Evolutionary conservation across 2,329 filamentous ascomycete species (phyloP).

Genomic region (Colletotrichum chlorophyti): DNA sequence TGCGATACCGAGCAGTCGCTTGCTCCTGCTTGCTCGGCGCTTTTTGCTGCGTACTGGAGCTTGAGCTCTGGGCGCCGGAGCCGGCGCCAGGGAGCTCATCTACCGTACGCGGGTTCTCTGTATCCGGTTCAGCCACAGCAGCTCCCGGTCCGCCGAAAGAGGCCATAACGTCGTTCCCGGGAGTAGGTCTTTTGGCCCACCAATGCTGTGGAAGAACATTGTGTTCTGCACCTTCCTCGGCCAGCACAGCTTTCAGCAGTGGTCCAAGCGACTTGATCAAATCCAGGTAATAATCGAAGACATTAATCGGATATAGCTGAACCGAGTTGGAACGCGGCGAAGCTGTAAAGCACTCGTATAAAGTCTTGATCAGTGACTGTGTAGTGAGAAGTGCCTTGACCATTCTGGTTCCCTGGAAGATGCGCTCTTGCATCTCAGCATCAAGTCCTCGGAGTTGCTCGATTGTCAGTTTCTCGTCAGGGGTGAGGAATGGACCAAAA

Average conservation of each 20-base stretch:
- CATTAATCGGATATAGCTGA: constrained; percentile 78
- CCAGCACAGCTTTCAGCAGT: constrained; percentile 80
- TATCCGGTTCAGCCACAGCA: constrained; percentile 32
- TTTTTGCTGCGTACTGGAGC: constrained; percentile 35
- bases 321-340: constrained; percentile 68
- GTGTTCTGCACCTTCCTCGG: constrained; percentile 81
- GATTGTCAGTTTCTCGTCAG: constrained; percentile 42
- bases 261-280: constrained; percentile 78
- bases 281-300: constrained; percentile 82
- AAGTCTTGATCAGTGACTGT: constrained; percentile 77
- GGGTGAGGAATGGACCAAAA: constrained; percentile 71
- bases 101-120: constrained; percentile 39
- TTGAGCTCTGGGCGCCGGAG: constrained; percentile 34
- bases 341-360: constrained; percentile 77
- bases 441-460: constrained; percentile 42
- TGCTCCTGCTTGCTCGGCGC: constrained; percentile 52
- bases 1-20: constrained; percentile 62
- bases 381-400: constrained; percentile 80
- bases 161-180: constrained; percentile 21
- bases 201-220: constrained; percentile 76
- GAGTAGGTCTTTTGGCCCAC: constrained; percentile 39
- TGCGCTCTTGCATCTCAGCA: constrained; percentile 46
- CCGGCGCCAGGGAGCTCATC: constrained; percentile 38
- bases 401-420: constrained; percentile 73
- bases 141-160: neutral